Conservation (phyloP, 2,329 filamentous ascomycete species). For the Diplocarpon mali region DNA sequence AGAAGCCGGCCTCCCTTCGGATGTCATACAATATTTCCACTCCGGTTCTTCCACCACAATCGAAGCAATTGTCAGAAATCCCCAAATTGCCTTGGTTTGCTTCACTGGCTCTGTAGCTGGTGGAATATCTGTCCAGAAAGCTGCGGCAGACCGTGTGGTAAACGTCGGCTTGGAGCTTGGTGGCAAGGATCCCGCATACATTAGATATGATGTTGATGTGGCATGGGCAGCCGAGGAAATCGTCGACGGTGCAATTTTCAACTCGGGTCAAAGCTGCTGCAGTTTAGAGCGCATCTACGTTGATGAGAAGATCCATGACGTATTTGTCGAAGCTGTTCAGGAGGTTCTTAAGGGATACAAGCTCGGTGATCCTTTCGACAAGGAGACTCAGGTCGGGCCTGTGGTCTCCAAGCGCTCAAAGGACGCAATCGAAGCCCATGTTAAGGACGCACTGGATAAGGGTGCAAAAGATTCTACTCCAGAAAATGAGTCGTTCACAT, state of each 20-base stretch:
- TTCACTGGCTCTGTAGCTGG: slow-evolving; percentile 91
- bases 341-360: slow-evolving; percentile 72
- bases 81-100: slow-evolving; percentile 69
- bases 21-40: slow-evolving; percentile 89
- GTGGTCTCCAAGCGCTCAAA: slow-evolving; percentile 76
- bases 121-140: slow-evolving; percentile 74
- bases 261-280: slow-evolving; percentile 97
- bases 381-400: slow-evolving; percentile 72
- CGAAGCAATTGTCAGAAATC: slow-evolving; percentile 66
- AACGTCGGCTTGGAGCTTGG: slow-evolving; percentile 84
- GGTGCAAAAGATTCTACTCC: slow-evolving; percentile 81
- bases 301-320: slow-evolving; percentile 70
- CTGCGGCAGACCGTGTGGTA: slow-evolving; percentile 73
- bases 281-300: slow-evolving; percentile 89
- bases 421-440: slow-evolving; percentile 64
- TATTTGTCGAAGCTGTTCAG: slow-evolving; percentile 69
- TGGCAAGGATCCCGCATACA: slow-evolving; percentile 89
- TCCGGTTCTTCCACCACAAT: slow-evolving; percentile 68
- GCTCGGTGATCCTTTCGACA: slow-evolving; percentile 77
- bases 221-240: slow-evolving; percentile 90
- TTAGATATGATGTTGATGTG: slow-evolving; percentile 75
- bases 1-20: slow-evolving; percentile 68
- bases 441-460: slow-evolving; percentile 71
- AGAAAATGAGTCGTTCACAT: slow-evolving; percentile 64
- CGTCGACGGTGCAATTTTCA: slow-evolving; percentile 92